Percentiles rank a stretch among this genome's conserved stretches.
Evolutionary conservation across 1,284 basidiomycete species (phyloP).

Genomic region (Pseudozyma tsukubaensis): DNA sequence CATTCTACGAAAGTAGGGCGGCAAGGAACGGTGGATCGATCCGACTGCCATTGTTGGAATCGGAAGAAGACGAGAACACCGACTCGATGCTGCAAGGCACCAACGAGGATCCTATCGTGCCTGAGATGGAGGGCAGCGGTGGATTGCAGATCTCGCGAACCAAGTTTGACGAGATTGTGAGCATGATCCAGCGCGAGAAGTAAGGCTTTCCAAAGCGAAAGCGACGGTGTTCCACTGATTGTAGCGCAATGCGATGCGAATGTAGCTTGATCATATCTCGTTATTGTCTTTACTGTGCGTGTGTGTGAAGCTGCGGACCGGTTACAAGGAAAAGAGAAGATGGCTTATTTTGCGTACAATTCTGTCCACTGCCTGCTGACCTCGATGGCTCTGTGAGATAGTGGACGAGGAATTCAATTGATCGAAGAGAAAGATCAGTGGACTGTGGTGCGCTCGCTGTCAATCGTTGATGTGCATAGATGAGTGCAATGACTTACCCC

Average conservation of each 20-base stretch:
- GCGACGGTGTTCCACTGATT: not conserved
- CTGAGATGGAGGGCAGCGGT: slow-evolving; percentile 44
- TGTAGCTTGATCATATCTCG: not conserved
- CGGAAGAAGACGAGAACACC: slow-evolving; percentile 22
- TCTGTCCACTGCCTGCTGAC: slow-evolving; percentile 64
- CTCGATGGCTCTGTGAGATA: slow-evolving; percentile 59
- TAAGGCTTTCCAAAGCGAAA: not conserved
- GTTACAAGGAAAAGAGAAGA: slow-evolving; percentile 2
- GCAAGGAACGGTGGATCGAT: slow-evolving; percentile 36
- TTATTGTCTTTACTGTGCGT: slow-evolving; percentile 3
- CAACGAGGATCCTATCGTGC: slow-evolving; percentile 49
- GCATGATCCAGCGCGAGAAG: slow-evolving; percentile 22
- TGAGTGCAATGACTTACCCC: slow-evolving; percentile 74
- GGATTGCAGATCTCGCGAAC: slow-evolving; percentile 43
- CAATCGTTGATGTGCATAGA: no score
- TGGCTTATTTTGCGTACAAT: slow-evolving; percentile 53
- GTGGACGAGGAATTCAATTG: not conserved
- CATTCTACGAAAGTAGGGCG: slow-evolving; percentile 53
- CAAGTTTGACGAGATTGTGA: slow-evolving; percentile 44
- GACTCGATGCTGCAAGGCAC: slow-evolving; percentile 23
- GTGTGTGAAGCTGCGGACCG: not conserved
- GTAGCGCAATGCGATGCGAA: no score
- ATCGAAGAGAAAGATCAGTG: slow-evolving; percentile 6
- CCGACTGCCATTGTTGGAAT: slow-evolving; percentile 29
- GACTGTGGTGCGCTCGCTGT: not conserved